These are phyloP conservation scores for Lentinula detonsa DNA, from an alignment of 768 basidiomycete species.

Conservation along the genomic window DNA sequence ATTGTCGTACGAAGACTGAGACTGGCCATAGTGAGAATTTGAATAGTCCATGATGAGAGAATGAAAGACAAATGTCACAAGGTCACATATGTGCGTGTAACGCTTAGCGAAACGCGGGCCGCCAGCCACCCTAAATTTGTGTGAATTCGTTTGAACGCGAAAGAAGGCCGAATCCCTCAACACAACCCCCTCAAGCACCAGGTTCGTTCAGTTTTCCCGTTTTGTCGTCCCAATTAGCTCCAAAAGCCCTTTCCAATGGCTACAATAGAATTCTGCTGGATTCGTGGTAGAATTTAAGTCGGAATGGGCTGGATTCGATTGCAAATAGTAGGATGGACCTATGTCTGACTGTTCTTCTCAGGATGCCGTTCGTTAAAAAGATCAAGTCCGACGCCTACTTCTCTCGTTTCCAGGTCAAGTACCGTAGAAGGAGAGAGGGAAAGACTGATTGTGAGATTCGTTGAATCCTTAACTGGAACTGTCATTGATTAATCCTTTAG, in stretches of 20 bases:
- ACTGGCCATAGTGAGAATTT: conserved; percentile 24
- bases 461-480: background rate
- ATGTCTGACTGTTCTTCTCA: conserved; percentile 14
- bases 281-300: background rate
- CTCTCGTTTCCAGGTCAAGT: conserved; percentile 98
- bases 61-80: background rate
- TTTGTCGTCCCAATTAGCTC: background rate
- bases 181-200: background rate
- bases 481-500: conserved; percentile 31
- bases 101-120: no score
- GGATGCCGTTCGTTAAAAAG: conserved; percentile 97
- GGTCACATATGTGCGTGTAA: background rate
- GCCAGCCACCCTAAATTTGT: background rate
- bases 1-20: conserved; percentile 27
- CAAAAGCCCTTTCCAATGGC: background rate
- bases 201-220: background rate
- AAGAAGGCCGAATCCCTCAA: background rate
- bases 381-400: conserved; percentile 97
- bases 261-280: background rate
- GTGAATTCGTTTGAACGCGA: no score
- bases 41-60: conserved; percentile 34
- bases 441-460: conserved; percentile 89
- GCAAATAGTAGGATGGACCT: background rate
- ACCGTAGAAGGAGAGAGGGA: conserved; percentile 94
- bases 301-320: background rate